These are phyloP conservation scores for Cardamine chenopodiifolia DNA, from an alignment of 345 rosid genomes.

Conservation along the genomic window DNA sequence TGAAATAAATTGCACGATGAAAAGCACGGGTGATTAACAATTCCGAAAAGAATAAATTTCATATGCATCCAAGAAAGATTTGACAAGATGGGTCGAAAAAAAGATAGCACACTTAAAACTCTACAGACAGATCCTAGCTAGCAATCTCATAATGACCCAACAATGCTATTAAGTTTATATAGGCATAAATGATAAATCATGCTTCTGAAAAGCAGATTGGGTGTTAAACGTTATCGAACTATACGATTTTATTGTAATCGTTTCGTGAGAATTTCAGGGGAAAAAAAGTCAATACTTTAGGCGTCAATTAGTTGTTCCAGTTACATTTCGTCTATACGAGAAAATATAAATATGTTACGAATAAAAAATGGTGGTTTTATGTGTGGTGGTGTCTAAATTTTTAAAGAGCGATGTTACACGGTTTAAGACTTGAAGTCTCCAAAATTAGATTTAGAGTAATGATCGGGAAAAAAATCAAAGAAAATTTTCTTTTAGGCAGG, in stretches of 20 bases:
- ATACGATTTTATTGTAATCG: neutral
- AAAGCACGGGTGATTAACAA: constrained; percentile 29
- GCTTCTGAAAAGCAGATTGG: neutral
- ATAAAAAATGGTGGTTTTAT: constrained; percentile 5
- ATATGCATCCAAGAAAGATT: constrained; percentile 23
- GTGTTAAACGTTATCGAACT: neutral
- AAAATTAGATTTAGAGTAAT: constrained; percentile 12
- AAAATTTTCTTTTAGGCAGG: constrained; percentile 17
- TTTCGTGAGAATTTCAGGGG: neutral
- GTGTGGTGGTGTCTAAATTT: neutral
- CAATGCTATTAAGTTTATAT: neutral
- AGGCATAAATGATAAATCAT: neutral
- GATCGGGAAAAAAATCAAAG: neutral
- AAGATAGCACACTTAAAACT: constrained; percentile 7
- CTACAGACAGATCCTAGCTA: constrained; percentile 8
- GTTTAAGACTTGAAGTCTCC: constrained; percentile 6
- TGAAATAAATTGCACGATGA: constrained; percentile 21
- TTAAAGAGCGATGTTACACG: neutral
- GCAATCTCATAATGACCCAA: constrained; percentile 2
- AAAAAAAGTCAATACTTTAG: neutral
- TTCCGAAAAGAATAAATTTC: constrained; percentile 23
- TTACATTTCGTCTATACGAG: neutral
- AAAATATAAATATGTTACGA: neutral
- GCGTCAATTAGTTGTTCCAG: neutral
- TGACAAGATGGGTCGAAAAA: constrained; percentile 34